Conservation (phyloP, 805 yeast species). For the Vanderwaltozyma polyspora region DNA sequence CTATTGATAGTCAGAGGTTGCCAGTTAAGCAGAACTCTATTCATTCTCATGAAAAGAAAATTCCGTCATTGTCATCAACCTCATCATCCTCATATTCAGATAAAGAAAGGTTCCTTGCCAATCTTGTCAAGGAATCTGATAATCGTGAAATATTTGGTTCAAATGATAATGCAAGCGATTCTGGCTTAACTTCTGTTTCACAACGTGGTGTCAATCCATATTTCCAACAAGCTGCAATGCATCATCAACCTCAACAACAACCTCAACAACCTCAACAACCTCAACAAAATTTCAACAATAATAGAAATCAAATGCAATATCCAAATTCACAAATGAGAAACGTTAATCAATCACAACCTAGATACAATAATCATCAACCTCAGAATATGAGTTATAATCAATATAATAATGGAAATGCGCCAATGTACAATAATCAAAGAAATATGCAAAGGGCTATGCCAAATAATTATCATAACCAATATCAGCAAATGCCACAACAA, state of each 20-base stretch:
- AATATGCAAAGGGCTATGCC: constrained; percentile 12
- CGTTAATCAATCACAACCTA: not conserved
- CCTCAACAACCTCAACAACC: constrained; percentile 6
- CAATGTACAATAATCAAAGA: constrained; percentile 5
- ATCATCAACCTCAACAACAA: constrained; percentile 24
- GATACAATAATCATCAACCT: not conserved
- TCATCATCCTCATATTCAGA: not conserved
- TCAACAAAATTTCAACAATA: not conserved
- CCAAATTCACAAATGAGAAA: not conserved
- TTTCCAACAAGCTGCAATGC: no score
- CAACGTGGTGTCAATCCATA: constrained; percentile 66
- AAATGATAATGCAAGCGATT: constrained; percentile 27
- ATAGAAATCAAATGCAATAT: not conserved
- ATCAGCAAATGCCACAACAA: constrained; percentile 14
- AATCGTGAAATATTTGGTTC: not conserved
- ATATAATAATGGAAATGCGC: not conserved
- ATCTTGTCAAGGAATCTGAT: not conserved
- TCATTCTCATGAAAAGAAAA: not conserved
- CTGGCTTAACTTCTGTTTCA: constrained; percentile 70
- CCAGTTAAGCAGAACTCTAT: not conserved
- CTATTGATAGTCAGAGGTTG: constrained; percentile 9
- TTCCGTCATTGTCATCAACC: not conserved
- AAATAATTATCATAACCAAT: constrained; percentile 1
- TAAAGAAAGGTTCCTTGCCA: not conserved
- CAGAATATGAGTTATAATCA: not conserved